Base-by-base conservation (phyloP, 2,329 filamentous ascomycete species). In the Penicillium fuscoglaucum region DNA sequence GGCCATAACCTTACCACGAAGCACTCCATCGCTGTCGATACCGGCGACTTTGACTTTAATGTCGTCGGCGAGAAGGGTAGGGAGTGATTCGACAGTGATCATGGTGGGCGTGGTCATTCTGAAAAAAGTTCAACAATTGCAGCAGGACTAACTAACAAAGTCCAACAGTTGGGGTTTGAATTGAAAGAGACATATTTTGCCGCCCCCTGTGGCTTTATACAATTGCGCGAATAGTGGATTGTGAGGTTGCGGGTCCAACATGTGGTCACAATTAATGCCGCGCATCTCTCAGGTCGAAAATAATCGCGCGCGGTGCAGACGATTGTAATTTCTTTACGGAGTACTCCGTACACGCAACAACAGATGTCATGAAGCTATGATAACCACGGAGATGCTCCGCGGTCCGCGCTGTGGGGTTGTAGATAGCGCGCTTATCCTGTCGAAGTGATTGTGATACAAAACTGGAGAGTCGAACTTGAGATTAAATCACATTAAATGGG, bases 1-100 rank as follows among this genome's bases (percentile, higher is more conserved):
- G 66, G 91, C 90, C 77, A 96, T 87, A 61, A 96, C 83, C 78
- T 96, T 96, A 66, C 91, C 91, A 52, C 91, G 90, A 49, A 96
- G 81, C 47, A 92, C 86, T 52, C 91, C 92, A 73, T 96, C 91
- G 60, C 92, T 88, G 73, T 96, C 91, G 62, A 93, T 77, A 49
- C 91, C 92, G 15, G 90, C 91, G 45, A 96, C 84, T 74, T 96
- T 96, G 78, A 96, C 89, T 69, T 89, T 87, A 55, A 78, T 82
- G 75, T 96, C 92, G 70, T 87, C 69, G 64, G 83, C 79, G 60
- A 93, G 86, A 50, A 93, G 76, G 56, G 80, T 74, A 19, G 87
- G 81, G 52, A 96, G 83, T 61, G 83, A 80, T 57, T 88, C 84
- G 61, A 83, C 74, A 19, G 88, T 91, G 49, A 71, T 60, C 31